Evolutionary conservation across 352 stramenopile genomes (phyloP).

Genomic region (Halophytophthora batemanensis): DNA sequence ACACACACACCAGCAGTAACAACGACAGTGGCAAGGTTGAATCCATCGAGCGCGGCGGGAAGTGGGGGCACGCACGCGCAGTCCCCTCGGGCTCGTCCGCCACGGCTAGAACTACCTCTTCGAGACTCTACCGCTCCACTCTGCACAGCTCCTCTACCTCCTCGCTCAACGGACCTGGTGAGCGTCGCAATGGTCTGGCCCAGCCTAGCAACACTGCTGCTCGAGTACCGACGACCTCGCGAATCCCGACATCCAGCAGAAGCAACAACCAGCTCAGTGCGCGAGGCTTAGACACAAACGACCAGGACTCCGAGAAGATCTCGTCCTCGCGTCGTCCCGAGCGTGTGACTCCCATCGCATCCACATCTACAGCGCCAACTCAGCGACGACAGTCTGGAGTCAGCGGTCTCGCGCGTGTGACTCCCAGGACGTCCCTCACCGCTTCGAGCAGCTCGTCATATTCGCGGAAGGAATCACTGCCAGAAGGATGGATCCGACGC

Average conservation of each 20-base stretch:
- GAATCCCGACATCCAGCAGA: conserved; percentile 14
- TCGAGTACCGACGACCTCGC: conserved; percentile 11
- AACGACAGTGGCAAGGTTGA: conserved; percentile 10
- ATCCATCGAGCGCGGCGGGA: conserved; percentile 31
- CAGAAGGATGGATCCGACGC: conserved; percentile 65
- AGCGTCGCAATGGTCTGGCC: conserved; percentile 10
- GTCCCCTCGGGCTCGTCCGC: no score
- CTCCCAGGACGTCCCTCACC: conserved; percentile 3
- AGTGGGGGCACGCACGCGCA: conserved; percentile 51
- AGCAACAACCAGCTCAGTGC: conserved; percentile 30
- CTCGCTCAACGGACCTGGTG: conserved; percentile 17
- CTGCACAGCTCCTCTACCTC: conserved; percentile 33
- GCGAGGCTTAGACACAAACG: conserved; percentile 17
- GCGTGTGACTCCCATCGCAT: conserved; percentile 20
- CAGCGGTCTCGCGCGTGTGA: conserved; percentile 9
- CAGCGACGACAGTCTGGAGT: conserved; percentile 14
- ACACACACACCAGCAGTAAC: conserved; percentile 36
- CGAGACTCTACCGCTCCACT: conserved; percentile 30
- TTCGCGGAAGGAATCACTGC: conserved; percentile 45
- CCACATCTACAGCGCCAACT: conserved; percentile 20
- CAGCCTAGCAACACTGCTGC: conserved; percentile 22
- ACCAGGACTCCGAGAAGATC: conserved; percentile 28
- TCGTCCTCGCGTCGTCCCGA: conserved; percentile 25
- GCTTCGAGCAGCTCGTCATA: no score
- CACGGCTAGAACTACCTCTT: conserved; percentile 25